These are phyloP conservation scores for Rubia yunnanensis DNA, from an alignment of 257 asterid species.

Conservation along the genomic window DNA sequence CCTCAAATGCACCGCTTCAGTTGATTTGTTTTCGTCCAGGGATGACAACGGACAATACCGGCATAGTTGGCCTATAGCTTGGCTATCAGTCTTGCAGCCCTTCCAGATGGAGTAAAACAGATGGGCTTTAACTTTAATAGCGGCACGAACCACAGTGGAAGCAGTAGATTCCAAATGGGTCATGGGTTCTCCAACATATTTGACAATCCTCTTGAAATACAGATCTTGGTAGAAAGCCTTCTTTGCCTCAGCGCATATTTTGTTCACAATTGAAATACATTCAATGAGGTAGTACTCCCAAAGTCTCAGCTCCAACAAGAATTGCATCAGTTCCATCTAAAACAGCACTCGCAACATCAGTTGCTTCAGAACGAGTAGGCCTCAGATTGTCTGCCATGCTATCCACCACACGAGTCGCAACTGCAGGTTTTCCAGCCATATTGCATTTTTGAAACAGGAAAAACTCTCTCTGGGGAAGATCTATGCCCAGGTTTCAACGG, in stretches of 20 bases:
- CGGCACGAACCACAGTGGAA: constrained; percentile 95
- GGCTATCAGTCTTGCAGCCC: constrained; percentile 92
- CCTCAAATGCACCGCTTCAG: constrained; percentile 93
- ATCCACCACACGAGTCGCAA: constrained; percentile 92
- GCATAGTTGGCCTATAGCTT: constrained; percentile 98
- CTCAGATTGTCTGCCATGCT: constrained; percentile 89
- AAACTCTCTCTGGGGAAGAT: constrained; percentile 98
- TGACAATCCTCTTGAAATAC: constrained; percentile 90
- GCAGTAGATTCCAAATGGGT: constrained; percentile 87
- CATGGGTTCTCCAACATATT: constrained; percentile 93
- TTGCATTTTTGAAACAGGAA: constrained; percentile 89
- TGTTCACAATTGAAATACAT: constrained; percentile 75
- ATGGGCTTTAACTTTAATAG: constrained; percentile 90
- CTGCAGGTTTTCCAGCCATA: constrained; percentile 94
- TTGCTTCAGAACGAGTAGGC: constrained; percentile 98
- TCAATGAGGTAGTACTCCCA: constrained; percentile 88
- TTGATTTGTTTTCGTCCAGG: constrained; percentile 82
- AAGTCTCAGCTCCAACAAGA: constrained; percentile 95
- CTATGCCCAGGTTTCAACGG: constrained; percentile 95
- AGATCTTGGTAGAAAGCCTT: constrained; percentile 83
- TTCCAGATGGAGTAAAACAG: constrained; percentile 92
- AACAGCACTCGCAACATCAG: constrained; percentile 95
- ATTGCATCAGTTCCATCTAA: constrained; percentile 95
- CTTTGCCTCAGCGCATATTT: constrained; percentile 89
- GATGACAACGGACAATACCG: constrained; percentile 85